phyloP scores from a whole-genome alignment of 345 rosid species.

The Pugionium cornutum region DNA sequence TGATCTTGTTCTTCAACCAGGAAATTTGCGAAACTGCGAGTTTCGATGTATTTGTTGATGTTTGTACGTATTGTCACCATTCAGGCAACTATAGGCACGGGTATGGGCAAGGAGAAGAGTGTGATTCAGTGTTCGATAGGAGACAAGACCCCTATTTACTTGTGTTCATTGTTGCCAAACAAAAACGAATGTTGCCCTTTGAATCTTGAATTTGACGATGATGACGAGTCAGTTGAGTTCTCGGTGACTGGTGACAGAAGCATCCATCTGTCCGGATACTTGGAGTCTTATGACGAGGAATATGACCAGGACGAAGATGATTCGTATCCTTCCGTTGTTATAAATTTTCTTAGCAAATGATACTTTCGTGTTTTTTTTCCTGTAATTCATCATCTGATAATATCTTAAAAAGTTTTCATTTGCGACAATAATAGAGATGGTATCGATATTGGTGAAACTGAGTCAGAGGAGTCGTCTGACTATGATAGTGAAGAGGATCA shows the following conservation, averaged over 20 bases:
- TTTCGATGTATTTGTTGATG: too few relatives aligned
- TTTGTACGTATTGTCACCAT: not conserved
- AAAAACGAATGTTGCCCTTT: slow-evolving; percentile 67
- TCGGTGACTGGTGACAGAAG: slow-evolving; percentile 72
- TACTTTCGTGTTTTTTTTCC: not conserved
- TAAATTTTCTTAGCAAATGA: slow-evolving; percentile 7
- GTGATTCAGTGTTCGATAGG: slow-evolving; percentile 75
- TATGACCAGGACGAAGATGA: slow-evolving; percentile 55
- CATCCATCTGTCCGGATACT: slow-evolving; percentile 86
- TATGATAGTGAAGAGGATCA: slow-evolving; percentile 65
- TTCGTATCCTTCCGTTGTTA: slow-evolving; percentile 62
- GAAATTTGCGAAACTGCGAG: too few relatives aligned
- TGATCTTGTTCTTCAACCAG: not conserved
- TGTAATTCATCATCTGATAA: not conserved
- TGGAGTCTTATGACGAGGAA: slow-evolving; percentile 50
- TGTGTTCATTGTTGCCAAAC: slow-evolving; percentile 80
- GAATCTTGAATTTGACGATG: slow-evolving; percentile 71
- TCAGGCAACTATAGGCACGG: slow-evolving; percentile 90
- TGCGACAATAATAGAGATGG: slow-evolving; percentile 57
- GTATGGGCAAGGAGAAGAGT: slow-evolving; percentile 60
- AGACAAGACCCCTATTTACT: slow-evolving; percentile 57
- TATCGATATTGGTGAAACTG: slow-evolving; percentile 60
- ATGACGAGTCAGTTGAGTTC: slow-evolving; percentile 73
- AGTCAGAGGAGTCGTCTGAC: slow-evolving; percentile 62
- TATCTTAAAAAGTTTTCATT: slow-evolving; percentile 36